phyloP scores from a whole-genome alignment of 2,329 filamentous ascomycete genomes.

The Sporothrix phasma region DNA sequence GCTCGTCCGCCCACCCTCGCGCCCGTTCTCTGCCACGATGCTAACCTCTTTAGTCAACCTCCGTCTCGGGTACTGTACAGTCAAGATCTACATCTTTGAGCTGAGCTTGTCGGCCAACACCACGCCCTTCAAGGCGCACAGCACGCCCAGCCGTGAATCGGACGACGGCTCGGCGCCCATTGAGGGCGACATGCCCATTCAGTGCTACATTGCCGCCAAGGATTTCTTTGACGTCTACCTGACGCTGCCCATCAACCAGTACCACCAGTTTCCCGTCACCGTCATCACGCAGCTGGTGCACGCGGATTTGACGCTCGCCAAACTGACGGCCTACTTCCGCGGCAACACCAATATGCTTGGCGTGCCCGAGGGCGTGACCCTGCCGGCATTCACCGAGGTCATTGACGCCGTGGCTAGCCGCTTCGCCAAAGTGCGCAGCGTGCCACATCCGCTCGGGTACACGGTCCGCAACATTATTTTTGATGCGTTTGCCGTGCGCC shows the following conservation, averaged over 20 bases:
- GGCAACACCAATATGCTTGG: constrained; percentile 13
- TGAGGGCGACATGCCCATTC: constrained; percentile 10
- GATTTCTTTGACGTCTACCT: constrained; percentile 18
- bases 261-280: constrained; percentile 16
- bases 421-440: constrained; percentile 11
- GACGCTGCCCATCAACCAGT: constrained; percentile 15
- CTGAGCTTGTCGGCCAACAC: constrained; percentile 15
- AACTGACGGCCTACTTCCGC: constrained; percentile 18
- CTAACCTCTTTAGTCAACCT: constrained; percentile 11
- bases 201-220: constrained; percentile 16
- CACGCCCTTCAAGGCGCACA: constrained; percentile 5
- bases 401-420: constrained; percentile 18
- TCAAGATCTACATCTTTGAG: constrained; percentile 19
- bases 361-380: constrained; percentile 10
- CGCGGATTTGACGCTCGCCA: constrained; percentile 19
- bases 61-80: constrained; percentile 18
- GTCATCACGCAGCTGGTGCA: constrained; percentile 18
- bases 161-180: neutral
- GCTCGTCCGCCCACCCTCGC: too few relatives aligned
- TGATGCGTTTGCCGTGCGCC: constrained; percentile 18
- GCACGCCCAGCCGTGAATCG: constrained; percentile 10
- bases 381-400: constrained; percentile 16
- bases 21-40: neutral
- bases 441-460: constrained; percentile 17
- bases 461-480: constrained; percentile 15